Evolutionary conservation across 192 early-diverging fungal species (phyloP).

Genomic region (Backusella mclennaniae): DNA sequence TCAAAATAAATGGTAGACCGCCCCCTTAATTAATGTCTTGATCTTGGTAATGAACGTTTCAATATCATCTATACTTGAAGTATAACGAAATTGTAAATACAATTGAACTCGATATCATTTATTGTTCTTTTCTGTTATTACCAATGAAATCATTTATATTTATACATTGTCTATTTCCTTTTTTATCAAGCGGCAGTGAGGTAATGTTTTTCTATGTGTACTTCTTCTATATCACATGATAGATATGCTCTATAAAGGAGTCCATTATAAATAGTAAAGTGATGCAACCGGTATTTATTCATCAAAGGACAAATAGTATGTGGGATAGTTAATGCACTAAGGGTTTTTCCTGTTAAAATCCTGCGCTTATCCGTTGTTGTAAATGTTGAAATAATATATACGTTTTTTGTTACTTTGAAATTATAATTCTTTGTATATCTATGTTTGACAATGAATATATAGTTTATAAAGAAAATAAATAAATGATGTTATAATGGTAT

Average conservation of each 20-base stretch:
- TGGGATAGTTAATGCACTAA: background rate
- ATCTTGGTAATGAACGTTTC: background rate
- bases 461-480: background rate
- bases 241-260: background rate
- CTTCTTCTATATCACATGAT: background rate
- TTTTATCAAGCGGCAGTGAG: background rate
- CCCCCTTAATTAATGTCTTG: background rate
- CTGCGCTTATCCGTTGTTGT: background rate
- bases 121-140: background rate
- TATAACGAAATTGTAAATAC: background rate
- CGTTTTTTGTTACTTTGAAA: background rate
- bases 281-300: background rate
- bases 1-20: background rate
- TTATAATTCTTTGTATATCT: background rate
- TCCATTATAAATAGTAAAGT: constrained; percentile 2
- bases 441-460: background rate
- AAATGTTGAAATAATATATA: background rate
- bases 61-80: background rate
- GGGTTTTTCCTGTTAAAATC: background rate
- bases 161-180: background rate
- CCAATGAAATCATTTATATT: background rate
- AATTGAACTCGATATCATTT: background rate
- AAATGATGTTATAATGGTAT: background rate
- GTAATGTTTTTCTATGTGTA: background rate
- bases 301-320: background rate